Evolutionary conservation across 2,329 filamentous ascomycete genomes (phyloP).

Genomic region (Leptographium radiaticola): DNA sequence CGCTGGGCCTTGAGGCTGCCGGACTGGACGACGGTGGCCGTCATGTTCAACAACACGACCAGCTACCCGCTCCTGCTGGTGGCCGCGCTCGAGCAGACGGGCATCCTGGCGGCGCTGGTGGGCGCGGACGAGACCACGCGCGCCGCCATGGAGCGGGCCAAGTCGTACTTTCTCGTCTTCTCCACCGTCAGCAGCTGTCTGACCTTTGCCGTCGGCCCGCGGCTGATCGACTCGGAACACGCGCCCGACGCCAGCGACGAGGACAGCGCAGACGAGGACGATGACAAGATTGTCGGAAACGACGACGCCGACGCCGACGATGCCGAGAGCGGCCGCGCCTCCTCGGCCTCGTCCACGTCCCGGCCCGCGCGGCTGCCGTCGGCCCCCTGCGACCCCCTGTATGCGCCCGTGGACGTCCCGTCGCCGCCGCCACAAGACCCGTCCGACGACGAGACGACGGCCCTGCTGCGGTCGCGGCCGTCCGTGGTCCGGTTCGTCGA

Average conservation of each 20-base stretch:
- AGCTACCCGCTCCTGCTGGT: conserved; percentile 32
- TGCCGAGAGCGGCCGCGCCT: neutral
- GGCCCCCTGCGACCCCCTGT: conserved; percentile 5
- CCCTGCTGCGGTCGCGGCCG: neutral
- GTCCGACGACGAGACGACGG: conserved; percentile 16
- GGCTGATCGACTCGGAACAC: conserved; percentile 35
- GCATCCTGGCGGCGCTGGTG: conserved; percentile 37
- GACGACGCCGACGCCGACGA: neutral
- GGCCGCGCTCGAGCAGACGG: conserved; percentile 32
- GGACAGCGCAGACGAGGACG: conserved; percentile 8
- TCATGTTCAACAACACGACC: conserved; percentile 37
- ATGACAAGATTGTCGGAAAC: neutral
- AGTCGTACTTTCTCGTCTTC: conserved; percentile 54
- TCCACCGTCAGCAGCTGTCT: conserved; percentile 49
- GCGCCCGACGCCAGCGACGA: conserved; percentile 20
- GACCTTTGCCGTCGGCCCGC: conserved; percentile 50
- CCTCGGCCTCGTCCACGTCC: neutral
- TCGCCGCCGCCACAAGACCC: conserved; percentile 23
- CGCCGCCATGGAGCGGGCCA: conserved; percentile 42
- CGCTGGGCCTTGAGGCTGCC: conserved; percentile 27
- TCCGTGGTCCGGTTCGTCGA: conserved; percentile 7
- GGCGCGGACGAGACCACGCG: conserved; percentile 26
- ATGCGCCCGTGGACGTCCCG: neutral
- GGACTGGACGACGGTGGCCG: conserved; percentile 29
- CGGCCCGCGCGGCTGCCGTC: neutral